phyloP scores from a whole-genome alignment of 2,329 filamentous ascomycete genomes.

The Truncatella angustata region DNA sequence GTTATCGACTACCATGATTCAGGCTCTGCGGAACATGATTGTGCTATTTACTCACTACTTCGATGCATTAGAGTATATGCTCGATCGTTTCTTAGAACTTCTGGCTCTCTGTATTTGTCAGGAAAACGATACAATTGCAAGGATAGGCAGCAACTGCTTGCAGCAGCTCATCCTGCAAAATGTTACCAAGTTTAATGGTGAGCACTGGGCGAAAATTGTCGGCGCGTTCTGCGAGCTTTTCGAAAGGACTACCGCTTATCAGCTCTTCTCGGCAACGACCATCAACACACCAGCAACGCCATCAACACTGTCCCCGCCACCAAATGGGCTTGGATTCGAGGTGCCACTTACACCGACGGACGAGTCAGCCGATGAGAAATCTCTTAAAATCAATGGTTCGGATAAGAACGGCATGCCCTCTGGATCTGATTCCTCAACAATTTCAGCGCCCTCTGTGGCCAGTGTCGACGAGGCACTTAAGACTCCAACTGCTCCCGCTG shows the following conservation, averaged over 20 bases:
- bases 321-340: conserved; percentile 53
- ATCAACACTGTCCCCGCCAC: conserved; percentile 48
- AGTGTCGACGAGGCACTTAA: conserved; percentile 18
- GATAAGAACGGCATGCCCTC: conserved; percentile 39
- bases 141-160: conserved; percentile 96
- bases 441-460: conserved; percentile 18
- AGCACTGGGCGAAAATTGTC: conserved; percentile 94
- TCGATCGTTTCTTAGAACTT: conserved; percentile 94
- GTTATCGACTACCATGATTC: conserved; percentile 99
- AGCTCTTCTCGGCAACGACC: conserved; percentile 83
- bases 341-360: conserved; percentile 42
- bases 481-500: conserved; percentile 27
- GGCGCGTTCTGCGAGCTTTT: conserved; percentile 96
- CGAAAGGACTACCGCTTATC: conserved; percentile 88
- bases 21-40: conserved; percentile 97
- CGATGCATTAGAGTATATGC: conserved; percentile 92
- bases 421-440: conserved; percentile 29
- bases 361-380: conserved; percentile 47
- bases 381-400: conserved; percentile 59
- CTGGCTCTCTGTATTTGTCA: conserved; percentile 96
- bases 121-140: conserved; percentile 96
- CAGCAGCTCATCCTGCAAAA: conserved; percentile 97
- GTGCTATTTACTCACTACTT: conserved; percentile 99
- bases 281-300: conserved; percentile 52
- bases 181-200: conserved; percentile 81